Evolutionary conservation across 169 alveolate species (phyloP).

Genomic region (Cryptosporidium sp.): DNA sequence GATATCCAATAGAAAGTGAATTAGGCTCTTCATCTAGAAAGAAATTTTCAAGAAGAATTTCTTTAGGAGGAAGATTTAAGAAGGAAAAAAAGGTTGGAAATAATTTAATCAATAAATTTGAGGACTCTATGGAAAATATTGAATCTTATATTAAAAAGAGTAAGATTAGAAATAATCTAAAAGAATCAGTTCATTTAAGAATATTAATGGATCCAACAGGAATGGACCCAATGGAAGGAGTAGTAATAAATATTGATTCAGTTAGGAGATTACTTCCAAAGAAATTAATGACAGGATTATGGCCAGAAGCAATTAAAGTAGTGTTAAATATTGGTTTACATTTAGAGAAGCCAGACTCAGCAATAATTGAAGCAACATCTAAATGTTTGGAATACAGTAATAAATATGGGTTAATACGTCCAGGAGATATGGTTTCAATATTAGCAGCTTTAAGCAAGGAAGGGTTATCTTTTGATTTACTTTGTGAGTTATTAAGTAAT

Average conservation of each 20-base stretch:
- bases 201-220: slow-evolving; percentile 79
- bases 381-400: slow-evolving; percentile 73
- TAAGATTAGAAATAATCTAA: neutral
- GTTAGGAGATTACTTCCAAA: slow-evolving; percentile 76
- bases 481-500: slow-evolving; percentile 78
- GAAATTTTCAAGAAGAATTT: neutral
- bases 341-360: slow-evolving; percentile 72
- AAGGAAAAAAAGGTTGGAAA: neutral
- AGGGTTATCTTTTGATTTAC: slow-evolving; percentile 78
- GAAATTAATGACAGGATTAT: slow-evolving; percentile 78
- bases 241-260: slow-evolving; percentile 73
- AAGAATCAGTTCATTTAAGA: slow-evolving; percentile 48
- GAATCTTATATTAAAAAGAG: neutral
- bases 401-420: slow-evolving; percentile 77
- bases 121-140: slow-evolving; percentile 4
- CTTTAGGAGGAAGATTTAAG: slow-evolving; percentile 8
- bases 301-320: slow-evolving; percentile 81
- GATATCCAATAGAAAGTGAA: neutral
- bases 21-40: neutral
- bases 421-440: slow-evolving; percentile 77
- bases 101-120: neutral
- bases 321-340: slow-evolving; percentile 76
- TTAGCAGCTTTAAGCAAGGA: slow-evolving; percentile 75
- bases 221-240: slow-evolving; percentile 80
- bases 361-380: slow-evolving; percentile 67